Evolutionary conservation across 2,329 filamentous ascomycete species (phyloP), one percentile per base, ranked within the genome.

Genomic region (Dactylellina sp.): DNA sequence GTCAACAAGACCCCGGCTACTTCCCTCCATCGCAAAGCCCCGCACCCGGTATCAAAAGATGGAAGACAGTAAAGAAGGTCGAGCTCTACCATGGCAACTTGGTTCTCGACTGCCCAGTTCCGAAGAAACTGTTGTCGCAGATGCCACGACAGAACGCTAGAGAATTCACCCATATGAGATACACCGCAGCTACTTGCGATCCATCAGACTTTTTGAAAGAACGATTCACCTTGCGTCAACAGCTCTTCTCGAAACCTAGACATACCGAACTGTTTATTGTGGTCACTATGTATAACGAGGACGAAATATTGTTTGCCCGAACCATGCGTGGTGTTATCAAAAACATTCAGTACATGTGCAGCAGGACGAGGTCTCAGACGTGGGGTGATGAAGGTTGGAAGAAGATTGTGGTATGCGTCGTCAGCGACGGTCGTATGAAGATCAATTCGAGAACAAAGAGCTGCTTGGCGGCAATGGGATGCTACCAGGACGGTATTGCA

Each of bases 381-480:
- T 99, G 95, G 95, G 95, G 95, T 77, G 95, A 96, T 81, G 92
- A 97, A 79, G 93, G 94, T 2, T 99, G 95, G 95, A 98, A 99
- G 84, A 99, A 99, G 85, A 98, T 99, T 78, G 95, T 99, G 7
- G 95, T 99, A 9, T 98, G 94, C 81, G 89, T 99, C 47, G 95
- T 99, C 77, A 97, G 93, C 78, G 95, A 99, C 79, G 95, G 95
- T 72, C 93, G 95, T 87, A 91, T 89, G 75, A 97, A 97, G 84
- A 99, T 99, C 84, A 97, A 98, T 81, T 88, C 91, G 1, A 86
- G 95, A 76, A 99, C 95, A 1, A 89, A 91, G 79, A 93, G 94
- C 35, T 88, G 98, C 16, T 83, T 99, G 56, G 93, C 95, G 18
- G 95, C 89, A 82, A 89, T 99, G 85, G 95, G 95, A 80, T 92